Percentiles rank a stretch among this genome's conserved stretches.
phyloP scores from a whole-genome alignment of 306 rosid genomes.

The Quercus dentata region DNA sequence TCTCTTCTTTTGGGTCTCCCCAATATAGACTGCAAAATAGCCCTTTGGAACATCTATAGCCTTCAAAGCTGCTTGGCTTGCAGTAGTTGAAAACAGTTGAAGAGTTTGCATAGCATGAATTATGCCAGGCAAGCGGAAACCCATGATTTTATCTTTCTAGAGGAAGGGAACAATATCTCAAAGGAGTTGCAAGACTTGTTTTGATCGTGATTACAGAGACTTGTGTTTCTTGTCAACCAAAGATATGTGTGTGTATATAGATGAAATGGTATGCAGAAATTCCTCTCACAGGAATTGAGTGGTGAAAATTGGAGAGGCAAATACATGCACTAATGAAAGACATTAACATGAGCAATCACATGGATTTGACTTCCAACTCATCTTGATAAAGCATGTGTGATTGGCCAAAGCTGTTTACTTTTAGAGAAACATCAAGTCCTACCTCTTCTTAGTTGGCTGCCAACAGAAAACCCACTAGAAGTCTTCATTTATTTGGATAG shows the following conservation, averaged over 20 bases:
- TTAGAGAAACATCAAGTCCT: not conserved
- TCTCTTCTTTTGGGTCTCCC: constrained; percentile 27
- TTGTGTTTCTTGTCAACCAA: no score
- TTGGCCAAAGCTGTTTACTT: not conserved
- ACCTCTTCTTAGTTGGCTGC: not conserved
- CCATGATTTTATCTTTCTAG: no score
- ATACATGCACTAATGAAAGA: not conserved
- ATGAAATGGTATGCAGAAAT: constrained; percentile 13
- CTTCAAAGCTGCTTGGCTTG: constrained; percentile 1
- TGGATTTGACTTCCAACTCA: constrained; percentile 20
- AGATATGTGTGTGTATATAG: not conserved
- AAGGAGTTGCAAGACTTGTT: no score
- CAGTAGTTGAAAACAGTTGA: constrained; percentile 5
- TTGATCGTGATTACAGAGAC: no score
- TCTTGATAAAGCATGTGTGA: not conserved
- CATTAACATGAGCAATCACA: constrained; percentile 17
- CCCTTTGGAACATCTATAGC: constrained; percentile 37
- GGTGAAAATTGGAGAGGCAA: not conserved
- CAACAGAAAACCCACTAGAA: not conserved
- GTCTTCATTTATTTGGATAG: not conserved
- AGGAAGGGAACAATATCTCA: no score
- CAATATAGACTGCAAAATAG: constrained; percentile 45
- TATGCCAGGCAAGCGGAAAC: not conserved
- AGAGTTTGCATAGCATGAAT: not conserved
- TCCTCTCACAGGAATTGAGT: not conserved